Evolutionary conservation across 495 filamentous ascomycete genomes (phyloP), one percentile per base, ranked within the genome.

Genomic region (Penicillium maclennaniae): DNA sequence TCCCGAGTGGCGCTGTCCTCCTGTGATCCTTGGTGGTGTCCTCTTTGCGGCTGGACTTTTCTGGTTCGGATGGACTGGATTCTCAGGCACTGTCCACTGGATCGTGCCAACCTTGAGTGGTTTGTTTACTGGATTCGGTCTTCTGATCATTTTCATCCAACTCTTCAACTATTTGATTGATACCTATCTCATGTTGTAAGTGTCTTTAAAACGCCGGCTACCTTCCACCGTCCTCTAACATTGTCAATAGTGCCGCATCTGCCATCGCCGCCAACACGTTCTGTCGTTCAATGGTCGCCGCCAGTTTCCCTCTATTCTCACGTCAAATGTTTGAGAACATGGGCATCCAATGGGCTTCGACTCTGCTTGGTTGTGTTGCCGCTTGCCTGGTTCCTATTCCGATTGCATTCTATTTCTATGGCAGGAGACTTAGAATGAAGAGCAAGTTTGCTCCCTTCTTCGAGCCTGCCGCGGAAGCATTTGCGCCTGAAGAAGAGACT

Each of bases 221-320:
- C 39, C 27, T 19, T n/a, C 14, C 2, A 16, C 4, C 7, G 8
- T n/a, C 10, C 41, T 47, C 48, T 53, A 51, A 53, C 28, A 44
- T 44, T 38, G 4, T 43, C 17, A 12, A 23, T 39, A 82, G 77
- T 60, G 89, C 89, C 27, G 88, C 89, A 36, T 91, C 87, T 5
- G 89, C 88, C 34, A 91, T 93, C 50, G 89, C 89, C n/a, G 89
- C 84, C 39, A 93, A 95, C 68, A 92, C 89, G 6, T 90, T 95
- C 75, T 76, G 91, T 17, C 86, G 89, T 10, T 90, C 86, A 5
- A 70, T 90, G 26, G 83, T 80, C 45, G 89, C 86, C 44, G 85
- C 87, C 12, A 83, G 78, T 4, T 93, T 93, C 73, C 89, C 89
- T 4, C 81, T 95, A 6, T 95, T 95, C 69, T 78, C 84, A 0